Evolutionary conservation across 2,329 filamentous ascomycete species (phyloP).

Genomic region (Alternaria conjuncta): DNA sequence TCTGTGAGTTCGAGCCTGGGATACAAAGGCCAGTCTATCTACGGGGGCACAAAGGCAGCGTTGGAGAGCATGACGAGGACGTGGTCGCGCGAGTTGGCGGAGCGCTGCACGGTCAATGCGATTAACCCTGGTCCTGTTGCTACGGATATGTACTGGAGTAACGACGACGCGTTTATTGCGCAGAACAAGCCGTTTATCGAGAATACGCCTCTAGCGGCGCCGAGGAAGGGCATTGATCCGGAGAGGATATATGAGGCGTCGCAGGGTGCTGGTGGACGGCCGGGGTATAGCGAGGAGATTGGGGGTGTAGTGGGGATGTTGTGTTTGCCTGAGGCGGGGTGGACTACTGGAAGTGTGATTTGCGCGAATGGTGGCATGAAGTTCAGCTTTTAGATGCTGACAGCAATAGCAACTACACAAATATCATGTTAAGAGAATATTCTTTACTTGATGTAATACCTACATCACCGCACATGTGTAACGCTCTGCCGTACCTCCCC

Average conservation of each 20-base stretch:
- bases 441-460: not conserved
- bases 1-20: constrained; percentile 65
- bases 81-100: constrained; percentile 68
- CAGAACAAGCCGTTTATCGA: constrained; percentile 67
- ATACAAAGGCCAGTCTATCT: constrained; percentile 65
- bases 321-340: constrained; percentile 72
- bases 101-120: constrained; percentile 68
- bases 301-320: constrained; percentile 80
- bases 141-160: constrained; percentile 67
- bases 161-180: constrained; percentile 63
- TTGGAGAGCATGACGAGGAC: constrained; percentile 73
- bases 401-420: not conserved
- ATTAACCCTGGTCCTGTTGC: constrained; percentile 71
- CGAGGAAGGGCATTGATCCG: constrained; percentile 67
- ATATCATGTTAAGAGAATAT: not conserved
- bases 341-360: constrained; percentile 81
- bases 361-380: constrained; percentile 80
- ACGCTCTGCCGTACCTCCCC: not conserved
- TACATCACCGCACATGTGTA: not conserved
- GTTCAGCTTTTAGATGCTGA: constrained; percentile 32
- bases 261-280: constrained; percentile 57
- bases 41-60: constrained; percentile 71
- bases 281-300: constrained; percentile 72
- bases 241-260: constrained; percentile 58
- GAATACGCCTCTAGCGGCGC: constrained; percentile 68